phyloP scores from a whole-genome alignment of 2,329 filamentous ascomycete species.

The Gaeumannomyces tritici region DNA sequence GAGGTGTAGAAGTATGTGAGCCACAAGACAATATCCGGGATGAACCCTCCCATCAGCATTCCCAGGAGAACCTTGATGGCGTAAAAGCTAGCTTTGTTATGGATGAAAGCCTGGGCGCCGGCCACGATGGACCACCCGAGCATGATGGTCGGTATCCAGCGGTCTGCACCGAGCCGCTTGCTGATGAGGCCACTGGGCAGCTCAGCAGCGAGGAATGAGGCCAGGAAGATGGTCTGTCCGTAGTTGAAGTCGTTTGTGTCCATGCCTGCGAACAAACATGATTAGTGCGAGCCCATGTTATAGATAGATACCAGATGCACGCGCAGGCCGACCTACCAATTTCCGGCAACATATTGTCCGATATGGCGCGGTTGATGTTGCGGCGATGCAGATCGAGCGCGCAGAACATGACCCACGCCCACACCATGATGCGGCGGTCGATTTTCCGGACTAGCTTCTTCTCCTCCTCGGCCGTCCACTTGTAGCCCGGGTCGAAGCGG shows the following conservation, averaged over 20 bases:
- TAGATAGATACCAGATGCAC: not conserved
- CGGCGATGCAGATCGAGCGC: conserved; percentile 54
- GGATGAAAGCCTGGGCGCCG: conserved; percentile 4
- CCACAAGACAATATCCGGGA: conserved; percentile 16
- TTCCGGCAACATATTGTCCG: conserved; percentile 52
- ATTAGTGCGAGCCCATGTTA: not conserved
- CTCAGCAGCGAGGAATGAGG: conserved; percentile 44
- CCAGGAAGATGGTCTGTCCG: conserved; percentile 45
- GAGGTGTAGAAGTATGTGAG: conserved; percentile 18
- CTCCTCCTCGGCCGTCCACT: conserved; percentile 51
- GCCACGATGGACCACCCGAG: conserved; percentile 17
- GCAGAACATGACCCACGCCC: conserved; percentile 43
- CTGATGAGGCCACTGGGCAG: conserved; percentile 46
- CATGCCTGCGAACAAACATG: conserved; percentile 28
- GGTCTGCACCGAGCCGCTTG: conserved; percentile 31
- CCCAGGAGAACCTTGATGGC: conserved; percentile 15
- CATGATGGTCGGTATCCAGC: conserved; percentile 20
- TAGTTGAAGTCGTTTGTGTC: conserved; percentile 47
- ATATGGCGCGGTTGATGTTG: conserved; percentile 52
- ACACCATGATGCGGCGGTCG: conserved; percentile 28
- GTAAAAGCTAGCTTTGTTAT: conserved; percentile 13
- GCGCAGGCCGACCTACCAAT: conserved; percentile 19
- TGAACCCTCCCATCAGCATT: conserved; percentile 15
- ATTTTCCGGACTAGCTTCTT: conserved; percentile 43
- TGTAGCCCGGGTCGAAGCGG: conserved; percentile 27